phyloP scores from a whole-genome alignment of 139 green algal species.

The Tetraselmis chui region DNA sequence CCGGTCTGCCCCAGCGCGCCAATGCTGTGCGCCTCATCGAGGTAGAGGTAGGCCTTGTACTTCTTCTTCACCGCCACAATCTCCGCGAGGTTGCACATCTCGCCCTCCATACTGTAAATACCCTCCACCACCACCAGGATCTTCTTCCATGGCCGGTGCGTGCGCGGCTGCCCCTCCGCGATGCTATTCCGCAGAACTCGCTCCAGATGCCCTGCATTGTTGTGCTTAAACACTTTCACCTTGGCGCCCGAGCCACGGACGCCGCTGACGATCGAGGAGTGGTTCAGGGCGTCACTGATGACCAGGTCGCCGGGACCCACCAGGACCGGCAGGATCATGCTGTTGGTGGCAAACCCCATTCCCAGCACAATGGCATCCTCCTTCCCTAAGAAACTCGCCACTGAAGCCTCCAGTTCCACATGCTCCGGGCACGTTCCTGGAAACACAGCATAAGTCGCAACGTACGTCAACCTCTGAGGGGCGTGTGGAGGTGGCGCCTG shows the following conservation, averaged over 20 bases:
- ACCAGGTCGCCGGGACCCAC: slow-evolving; percentile 78
- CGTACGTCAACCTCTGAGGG: no score
- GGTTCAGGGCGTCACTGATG: slow-evolving; percentile 93
- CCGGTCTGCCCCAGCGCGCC: slow-evolving; percentile 81
- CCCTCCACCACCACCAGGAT: slow-evolving; percentile 95
- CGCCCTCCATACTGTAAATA: slow-evolving; percentile 98
- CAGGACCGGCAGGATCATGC: slow-evolving; percentile 78
- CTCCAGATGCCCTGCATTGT: slow-evolving; percentile 82
- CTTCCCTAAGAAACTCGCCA: slow-evolving; percentile 85
- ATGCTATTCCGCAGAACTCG: slow-evolving; percentile 73
- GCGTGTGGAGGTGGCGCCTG: no score
- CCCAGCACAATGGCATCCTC: slow-evolving; percentile 83
- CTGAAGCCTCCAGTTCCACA: slow-evolving; percentile 68
- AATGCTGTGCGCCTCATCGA: slow-evolving; percentile 99
- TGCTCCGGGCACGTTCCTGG: slow-evolving; percentile 67
- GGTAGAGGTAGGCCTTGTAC: slow-evolving; percentile 93
- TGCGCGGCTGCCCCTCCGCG: slow-evolving; percentile 87
- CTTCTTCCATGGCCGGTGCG: slow-evolving; percentile 88
- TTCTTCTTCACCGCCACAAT: slow-evolving; percentile 89
- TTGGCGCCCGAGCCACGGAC: slow-evolving; percentile 71
- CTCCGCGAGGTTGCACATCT: slow-evolving; percentile 73
- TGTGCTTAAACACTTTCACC: slow-evolving; percentile 87
- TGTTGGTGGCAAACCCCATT: slow-evolving; percentile 99
- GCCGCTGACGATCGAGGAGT: slow-evolving; percentile 91
- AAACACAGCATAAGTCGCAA: no score